Evolutionary conservation across 257 asterid genomes (phyloP).

Genomic region (Fraxinus excelsior): DNA sequence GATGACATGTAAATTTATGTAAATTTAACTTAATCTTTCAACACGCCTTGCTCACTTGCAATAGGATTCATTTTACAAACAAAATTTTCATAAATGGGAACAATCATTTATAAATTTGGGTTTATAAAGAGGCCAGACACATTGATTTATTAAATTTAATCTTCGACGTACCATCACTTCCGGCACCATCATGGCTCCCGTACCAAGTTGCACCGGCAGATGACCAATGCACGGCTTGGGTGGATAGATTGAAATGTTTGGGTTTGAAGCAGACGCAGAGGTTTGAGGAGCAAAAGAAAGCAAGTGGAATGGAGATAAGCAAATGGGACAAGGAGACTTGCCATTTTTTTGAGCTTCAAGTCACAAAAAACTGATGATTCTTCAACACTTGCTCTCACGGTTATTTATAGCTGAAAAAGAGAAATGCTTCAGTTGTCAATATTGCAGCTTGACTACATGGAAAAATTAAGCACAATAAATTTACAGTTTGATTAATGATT

Average conservation of each 20-base stretch:
- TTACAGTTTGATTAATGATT: no score
- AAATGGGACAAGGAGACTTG: conserved; percentile 18
- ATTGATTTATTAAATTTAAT: neutral
- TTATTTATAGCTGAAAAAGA: conserved; percentile 22
- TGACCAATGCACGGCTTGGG: conserved; percentile 39
- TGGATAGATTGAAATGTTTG: conserved; percentile 40
- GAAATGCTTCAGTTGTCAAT: no score
- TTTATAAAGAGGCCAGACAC: neutral
- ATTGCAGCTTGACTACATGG: no score
- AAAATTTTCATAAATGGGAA: neutral
- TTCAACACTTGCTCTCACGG: neutral
- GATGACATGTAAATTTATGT: no score
- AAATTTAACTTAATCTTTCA: no score
- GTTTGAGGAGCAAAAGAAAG: conserved; percentile 26
- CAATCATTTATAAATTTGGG: neutral
- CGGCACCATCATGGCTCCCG: conserved; percentile 71
- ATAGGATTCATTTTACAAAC: no score
- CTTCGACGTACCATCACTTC: conserved; percentile 56
- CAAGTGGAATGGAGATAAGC: conserved; percentile 24
- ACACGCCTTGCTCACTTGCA: no score
- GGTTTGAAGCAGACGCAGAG: conserved; percentile 34
- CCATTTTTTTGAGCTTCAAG: conserved; percentile 16
- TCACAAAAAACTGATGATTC: conserved; percentile 1
- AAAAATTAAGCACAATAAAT: no score
- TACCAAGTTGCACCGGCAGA: conserved; percentile 78